Conservation (phyloP, 2,329 filamentous ascomycete genomes). For the Harringtonia lauricola region DNA sequence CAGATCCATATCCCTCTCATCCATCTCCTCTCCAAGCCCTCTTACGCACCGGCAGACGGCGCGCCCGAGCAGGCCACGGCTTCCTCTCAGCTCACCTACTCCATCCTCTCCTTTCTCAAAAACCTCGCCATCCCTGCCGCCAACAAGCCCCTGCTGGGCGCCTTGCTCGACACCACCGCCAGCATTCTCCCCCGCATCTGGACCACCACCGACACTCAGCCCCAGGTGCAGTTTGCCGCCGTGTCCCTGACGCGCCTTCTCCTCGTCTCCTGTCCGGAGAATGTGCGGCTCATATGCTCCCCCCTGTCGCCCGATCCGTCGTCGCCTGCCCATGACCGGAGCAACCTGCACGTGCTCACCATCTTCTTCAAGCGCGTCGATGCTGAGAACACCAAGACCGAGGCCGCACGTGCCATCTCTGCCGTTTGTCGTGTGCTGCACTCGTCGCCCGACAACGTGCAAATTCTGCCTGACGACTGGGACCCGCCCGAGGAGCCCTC, state of each 20-base stretch:
- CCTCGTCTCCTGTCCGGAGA: constrained; percentile 38
- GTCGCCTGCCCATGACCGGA: constrained; percentile 20
- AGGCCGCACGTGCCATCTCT: constrained; percentile 43
- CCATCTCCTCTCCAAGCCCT: constrained; percentile 28
- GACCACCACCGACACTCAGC: constrained; percentile 33
- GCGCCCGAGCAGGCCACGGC: constrained; percentile 12
- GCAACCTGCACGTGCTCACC: constrained; percentile 26
- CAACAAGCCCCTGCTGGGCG: constrained; percentile 42
- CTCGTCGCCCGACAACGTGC: constrained; percentile 17
- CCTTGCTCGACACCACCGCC: constrained; percentile 27
- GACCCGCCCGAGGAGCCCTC: constrained; percentile 16
- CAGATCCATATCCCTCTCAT: constrained; percentile 34
- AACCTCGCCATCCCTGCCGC: constrained; percentile 47
- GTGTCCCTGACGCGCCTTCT: constrained; percentile 47
- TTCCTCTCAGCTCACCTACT: constrained; percentile 39
- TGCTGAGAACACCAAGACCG: constrained; percentile 45
- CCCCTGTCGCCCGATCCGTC: constrained; percentile 26
- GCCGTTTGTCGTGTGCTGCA: constrained; percentile 45
- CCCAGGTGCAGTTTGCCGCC: constrained; percentile 49
- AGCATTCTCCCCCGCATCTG: constrained; percentile 41
- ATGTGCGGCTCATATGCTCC: constrained; percentile 37
- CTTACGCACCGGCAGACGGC: constrained; percentile 17
- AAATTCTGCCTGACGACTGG: constrained; percentile 21
- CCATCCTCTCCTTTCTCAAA: constrained; percentile 49
- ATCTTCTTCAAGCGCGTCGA: constrained; percentile 31